A percentile compares a stretch with the other conserved stretches of the same genome.
phyloP scores from a whole-genome alignment of 345 rosid genomes.

The Passiflora organensis region DNA sequence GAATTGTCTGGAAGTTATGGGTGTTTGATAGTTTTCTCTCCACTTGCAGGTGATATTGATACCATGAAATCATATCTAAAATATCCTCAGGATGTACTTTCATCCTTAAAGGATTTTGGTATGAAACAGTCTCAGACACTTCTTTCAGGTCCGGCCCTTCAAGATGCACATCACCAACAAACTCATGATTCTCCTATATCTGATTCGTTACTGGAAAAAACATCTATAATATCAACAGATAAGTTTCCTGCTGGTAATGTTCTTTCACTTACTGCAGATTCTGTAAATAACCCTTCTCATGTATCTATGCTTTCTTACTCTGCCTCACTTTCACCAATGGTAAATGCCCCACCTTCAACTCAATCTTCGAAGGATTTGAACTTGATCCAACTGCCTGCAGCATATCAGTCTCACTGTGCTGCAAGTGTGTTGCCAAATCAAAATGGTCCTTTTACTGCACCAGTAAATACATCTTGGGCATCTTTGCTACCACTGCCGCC shows the following conservation, averaged over 20 bases:
- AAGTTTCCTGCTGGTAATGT: slow-evolving; percentile 11
- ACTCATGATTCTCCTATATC: slow-evolving; percentile 32
- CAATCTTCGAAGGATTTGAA: slow-evolving; percentile 12
- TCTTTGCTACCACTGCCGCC: neutral
- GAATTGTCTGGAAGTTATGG: slow-evolving; percentile 7
- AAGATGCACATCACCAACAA: slow-evolving; percentile 20
- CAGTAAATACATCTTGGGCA: slow-evolving; percentile 25
- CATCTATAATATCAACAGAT: slow-evolving; percentile 17
- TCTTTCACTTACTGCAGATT: slow-evolving; percentile 15
- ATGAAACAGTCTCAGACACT: slow-evolving; percentile 17
- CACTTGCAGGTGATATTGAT: slow-evolving; percentile 9
- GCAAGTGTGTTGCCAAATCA: slow-evolving; percentile 34
- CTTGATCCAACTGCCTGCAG: slow-evolving; percentile 16
- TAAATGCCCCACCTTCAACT: slow-evolving; percentile 13
- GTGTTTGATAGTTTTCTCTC: slow-evolving; percentile 12
- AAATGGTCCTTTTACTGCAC: slow-evolving; percentile 22
- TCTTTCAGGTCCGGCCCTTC: slow-evolving; percentile 18
- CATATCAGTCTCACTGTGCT: slow-evolving; percentile 23
- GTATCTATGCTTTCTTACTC: slow-evolving; percentile 10
- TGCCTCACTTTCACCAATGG: slow-evolving; percentile 8
- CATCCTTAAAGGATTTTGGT: slow-evolving; percentile 14
- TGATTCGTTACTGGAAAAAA: slow-evolving; percentile 24
- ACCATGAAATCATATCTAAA: slow-evolving; percentile 11
- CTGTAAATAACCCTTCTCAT: slow-evolving; percentile 17
- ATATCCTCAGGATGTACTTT: slow-evolving; percentile 10